phyloP scores from a whole-genome alignment of 176 grass and related monocot genomes.

The Pontederia paniculata region DNA sequence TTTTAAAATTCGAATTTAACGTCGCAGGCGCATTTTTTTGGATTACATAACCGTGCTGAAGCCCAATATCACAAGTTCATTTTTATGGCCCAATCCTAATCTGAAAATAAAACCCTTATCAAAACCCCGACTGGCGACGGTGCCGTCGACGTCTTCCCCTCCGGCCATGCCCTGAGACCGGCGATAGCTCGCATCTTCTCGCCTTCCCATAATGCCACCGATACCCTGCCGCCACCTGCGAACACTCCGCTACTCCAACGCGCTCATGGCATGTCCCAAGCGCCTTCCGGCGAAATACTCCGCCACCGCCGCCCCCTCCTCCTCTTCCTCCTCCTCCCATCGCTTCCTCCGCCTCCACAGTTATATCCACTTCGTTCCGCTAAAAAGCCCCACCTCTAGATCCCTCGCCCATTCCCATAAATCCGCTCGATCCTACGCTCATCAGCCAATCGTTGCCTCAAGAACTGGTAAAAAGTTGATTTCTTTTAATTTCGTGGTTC shows the following conservation, averaged over 20 bases:
- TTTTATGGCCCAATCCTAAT: no score
- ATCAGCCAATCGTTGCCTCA: not conserved
- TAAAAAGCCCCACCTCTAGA: not conserved
- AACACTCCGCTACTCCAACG: not conserved
- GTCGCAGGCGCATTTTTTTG: no score
- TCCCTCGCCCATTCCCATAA: not conserved
- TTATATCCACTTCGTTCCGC: not conserved
- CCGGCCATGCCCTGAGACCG: no score
- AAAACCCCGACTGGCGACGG: not conserved
- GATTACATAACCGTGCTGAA: no score
- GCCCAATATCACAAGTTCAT: no score
- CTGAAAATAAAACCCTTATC: not conserved
- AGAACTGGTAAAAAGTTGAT: no score
- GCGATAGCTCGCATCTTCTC: not conserved
- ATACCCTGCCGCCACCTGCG: conserved; percentile 14
- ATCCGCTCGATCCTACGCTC: not conserved
- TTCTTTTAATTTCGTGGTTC: no score
- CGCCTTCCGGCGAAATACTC: not conserved
- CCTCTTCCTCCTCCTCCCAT: not conserved
- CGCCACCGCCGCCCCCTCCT: not conserved
- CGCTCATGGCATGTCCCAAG: conserved; percentile 19
- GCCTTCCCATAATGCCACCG: not conserved
- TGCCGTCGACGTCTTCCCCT: not conserved
- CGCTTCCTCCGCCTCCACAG: conserved; percentile 19
- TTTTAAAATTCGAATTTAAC: no score